Conservation (phyloP, 768 basidiomycete genomes). For the Kwoniella sp. region DNA sequence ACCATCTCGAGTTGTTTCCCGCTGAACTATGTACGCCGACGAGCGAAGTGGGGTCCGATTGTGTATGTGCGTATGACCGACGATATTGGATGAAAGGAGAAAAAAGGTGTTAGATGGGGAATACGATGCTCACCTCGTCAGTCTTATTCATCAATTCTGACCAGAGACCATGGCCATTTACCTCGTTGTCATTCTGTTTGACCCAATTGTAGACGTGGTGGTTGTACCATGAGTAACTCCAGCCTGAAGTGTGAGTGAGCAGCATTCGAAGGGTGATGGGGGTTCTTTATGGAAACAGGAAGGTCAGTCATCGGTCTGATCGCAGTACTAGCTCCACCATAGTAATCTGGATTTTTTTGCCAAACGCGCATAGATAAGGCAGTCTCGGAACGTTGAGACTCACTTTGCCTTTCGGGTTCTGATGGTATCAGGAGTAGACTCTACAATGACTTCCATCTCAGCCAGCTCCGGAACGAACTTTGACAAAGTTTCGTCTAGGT, state of each 20-base stretch:
- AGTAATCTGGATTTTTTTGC: too few species aligned
- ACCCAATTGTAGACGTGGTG: constrained; percentile 23
- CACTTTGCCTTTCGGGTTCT: constrained; percentile 14
- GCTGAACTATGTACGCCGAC: constrained; percentile 13
- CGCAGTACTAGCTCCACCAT: not conserved
- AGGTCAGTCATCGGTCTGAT: not conserved
- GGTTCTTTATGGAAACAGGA: not conserved
- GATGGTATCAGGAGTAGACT: not conserved
- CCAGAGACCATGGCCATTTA: constrained; percentile 14
- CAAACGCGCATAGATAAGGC: too few species aligned
- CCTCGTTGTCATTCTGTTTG: constrained; percentile 22
- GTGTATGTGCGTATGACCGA: not conserved
- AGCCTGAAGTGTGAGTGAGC: constrained; percentile 25
- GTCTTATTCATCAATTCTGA: constrained; percentile 13
- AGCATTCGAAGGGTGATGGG: constrained; percentile 26
- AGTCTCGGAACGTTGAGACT: not conserved
- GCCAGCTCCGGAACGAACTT: constrained; percentile 20
- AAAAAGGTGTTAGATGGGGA: too few species aligned
- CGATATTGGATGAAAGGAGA: too few species aligned
- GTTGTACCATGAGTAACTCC: constrained; percentile 29
- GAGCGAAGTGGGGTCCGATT: not conserved
- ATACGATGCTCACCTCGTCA: constrained; percentile 13
- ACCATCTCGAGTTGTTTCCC: constrained; percentile 19
- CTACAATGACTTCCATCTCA: constrained; percentile 13
- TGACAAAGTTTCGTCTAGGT: constrained; percentile 11